Evolutionary conservation across 768 basidiomycete genomes (phyloP).

Genomic region (Myochromella boudieri): DNA sequence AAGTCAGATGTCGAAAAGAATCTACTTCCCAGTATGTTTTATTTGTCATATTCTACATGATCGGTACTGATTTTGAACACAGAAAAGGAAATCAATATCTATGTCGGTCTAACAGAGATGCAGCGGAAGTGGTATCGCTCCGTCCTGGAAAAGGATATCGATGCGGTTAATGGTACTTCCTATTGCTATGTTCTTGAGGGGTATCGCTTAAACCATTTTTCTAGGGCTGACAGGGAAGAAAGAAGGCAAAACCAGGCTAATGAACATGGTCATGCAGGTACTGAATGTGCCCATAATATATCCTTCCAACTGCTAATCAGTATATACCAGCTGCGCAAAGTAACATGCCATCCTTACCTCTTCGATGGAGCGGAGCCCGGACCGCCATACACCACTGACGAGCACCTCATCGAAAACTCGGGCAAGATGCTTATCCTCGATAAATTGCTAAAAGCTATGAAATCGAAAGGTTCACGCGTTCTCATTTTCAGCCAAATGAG

Average conservation of each 20-base stretch:
- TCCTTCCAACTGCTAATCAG: neutral
- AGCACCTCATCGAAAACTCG: slow-evolving; percentile 90
- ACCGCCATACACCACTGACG: slow-evolving; percentile 97
- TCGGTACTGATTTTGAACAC: slow-evolving; percentile 8
- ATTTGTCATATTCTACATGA: neutral
- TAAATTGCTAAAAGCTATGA: slow-evolving; percentile 86
- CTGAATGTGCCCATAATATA: slow-evolving; percentile 1
- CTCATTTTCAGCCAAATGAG: slow-evolving; percentile 99
- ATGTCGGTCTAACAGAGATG: slow-evolving; percentile 96
- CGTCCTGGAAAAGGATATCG: slow-evolving; percentile 96
- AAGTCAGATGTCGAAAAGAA: slow-evolving; percentile 98
- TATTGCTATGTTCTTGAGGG: neutral
- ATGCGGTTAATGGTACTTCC: slow-evolving; percentile 87
- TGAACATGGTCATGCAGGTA: slow-evolving; percentile 99
- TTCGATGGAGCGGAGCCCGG: slow-evolving; percentile 99
- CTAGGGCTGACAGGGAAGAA: slow-evolving; percentile 92
- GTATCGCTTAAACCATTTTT: neutral
- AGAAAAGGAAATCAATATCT: slow-evolving; percentile 99
- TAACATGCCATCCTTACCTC: slow-evolving; percentile 88
- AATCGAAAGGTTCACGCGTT: slow-evolving; percentile 89
- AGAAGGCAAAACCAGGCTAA: slow-evolving; percentile 94
- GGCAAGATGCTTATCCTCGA: slow-evolving; percentile 99
- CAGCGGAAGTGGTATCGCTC: slow-evolving; percentile 98
- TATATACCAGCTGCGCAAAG: slow-evolving; percentile 65
- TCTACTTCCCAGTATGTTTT: slow-evolving; percentile 75